Base-by-base conservation (phyloP, 1,284 basidiomycete genomes). In the Trichosporon ovoides region DNA sequence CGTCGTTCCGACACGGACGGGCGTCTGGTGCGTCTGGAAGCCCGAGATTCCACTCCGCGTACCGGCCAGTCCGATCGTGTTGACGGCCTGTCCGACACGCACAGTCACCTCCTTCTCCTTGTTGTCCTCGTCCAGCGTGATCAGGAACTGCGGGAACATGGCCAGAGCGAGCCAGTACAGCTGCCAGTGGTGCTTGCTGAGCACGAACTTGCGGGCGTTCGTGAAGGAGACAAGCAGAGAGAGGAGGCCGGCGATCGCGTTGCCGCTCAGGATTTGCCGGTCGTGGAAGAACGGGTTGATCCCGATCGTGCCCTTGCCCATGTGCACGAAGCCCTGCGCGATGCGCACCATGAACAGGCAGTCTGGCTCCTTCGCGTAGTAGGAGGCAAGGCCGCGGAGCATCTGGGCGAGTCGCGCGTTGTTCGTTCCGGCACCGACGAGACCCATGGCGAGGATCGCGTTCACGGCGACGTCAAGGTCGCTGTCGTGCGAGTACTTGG, bases 261-360 rank as follows among this genome's bases (percentile, higher is more conserved):
- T 86, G 59, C 88, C 84, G 68, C 85, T 88, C 87, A 98, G 89
- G 67, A 96, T 87, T 60, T 83, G 86, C 49, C 95, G 85, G 76
- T 98, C 95, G 31, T 84, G 85, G 83, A 92, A 98, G 86, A 95
- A 98, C 2, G 96, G 95, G 75, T 95, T 97, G 71, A 99, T 82
- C n/a, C 91, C 90, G 70, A 99, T 89, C 10, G 93, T 97, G 38
- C 96, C 96, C 80, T 98, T 99, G 78, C 96, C 96, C 94, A 98
- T 95, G 77, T 98, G 91, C 13, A 98, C 89, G 63, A 98, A 78
- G 20, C 96, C 96, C 77, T 98, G 95, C 3, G 95, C 91, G 56
- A 98, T 86, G 58, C 96, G 87, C 13, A 98, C 95, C 83, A 92
- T 90, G 78, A 99, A 98, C 68, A 98, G 79, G 72, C 92, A 96